These are phyloP conservation scores for Pontederia crassipes DNA, from an alignment of 176 grass and related monocot genomes.

Conservation along the genomic window DNA sequence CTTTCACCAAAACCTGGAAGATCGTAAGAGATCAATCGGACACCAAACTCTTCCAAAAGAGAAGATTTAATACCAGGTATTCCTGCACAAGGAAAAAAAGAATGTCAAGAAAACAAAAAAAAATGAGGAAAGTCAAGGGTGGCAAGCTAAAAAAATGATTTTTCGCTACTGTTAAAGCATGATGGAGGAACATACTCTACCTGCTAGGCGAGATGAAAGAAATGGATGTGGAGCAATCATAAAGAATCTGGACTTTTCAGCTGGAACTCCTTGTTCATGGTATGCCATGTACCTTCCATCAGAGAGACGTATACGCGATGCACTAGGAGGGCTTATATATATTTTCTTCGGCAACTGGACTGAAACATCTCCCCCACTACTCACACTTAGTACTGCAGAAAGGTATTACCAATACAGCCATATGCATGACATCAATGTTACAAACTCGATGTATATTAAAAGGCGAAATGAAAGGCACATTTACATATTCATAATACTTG, in stretches of 20 bases:
- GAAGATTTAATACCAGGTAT: slow-evolving; percentile 67
- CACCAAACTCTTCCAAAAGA: slow-evolving; percentile 85
- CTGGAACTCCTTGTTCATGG: slow-evolving; percentile 63
- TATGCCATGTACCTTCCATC: slow-evolving; percentile 80
- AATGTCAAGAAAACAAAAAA: not conserved
- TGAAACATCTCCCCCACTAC: slow-evolving; percentile 27
- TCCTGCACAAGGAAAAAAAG: slow-evolving; percentile 34
- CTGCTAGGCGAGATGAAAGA: slow-evolving; percentile 83
- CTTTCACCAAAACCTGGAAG: slow-evolving; percentile 99
- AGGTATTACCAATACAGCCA: not conserved
- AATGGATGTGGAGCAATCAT: slow-evolving; percentile 83
- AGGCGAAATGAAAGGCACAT: too few relatives aligned
- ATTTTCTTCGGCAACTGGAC: slow-evolving; percentile 51
- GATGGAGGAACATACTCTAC: slow-evolving; percentile 22
- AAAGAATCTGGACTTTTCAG: slow-evolving; percentile 66
- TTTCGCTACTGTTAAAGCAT: not conserved
- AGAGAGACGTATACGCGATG: slow-evolving; percentile 67
- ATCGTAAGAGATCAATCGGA: slow-evolving; percentile 74
- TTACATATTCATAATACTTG: too few relatives aligned
- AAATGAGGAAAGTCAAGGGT: not conserved
- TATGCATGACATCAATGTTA: not conserved
- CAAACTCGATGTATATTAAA: not conserved
- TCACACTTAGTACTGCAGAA: slow-evolving; percentile 68
- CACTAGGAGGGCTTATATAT: slow-evolving; percentile 66
- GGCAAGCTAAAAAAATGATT: not conserved